A percentile compares a stretch with the other conserved stretches of the same genome.
These are phyloP conservation scores for Ophiocordyceps camponoti-leonardi DNA, from an alignment of 2,329 filamentous ascomycete species.

Conservation along the genomic window DNA sequence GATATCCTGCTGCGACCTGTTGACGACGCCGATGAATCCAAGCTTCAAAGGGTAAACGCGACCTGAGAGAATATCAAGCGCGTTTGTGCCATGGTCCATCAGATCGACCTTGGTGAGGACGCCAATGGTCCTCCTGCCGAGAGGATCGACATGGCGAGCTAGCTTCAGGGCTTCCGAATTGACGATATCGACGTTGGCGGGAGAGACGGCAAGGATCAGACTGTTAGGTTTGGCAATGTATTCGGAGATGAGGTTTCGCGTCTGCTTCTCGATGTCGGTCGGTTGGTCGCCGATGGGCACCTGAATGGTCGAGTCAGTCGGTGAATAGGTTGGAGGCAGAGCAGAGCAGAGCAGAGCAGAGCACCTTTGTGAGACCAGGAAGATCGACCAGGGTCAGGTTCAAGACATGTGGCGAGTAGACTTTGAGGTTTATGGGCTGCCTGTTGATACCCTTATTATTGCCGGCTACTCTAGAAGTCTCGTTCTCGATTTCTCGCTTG, in stretches of 20 bases:
- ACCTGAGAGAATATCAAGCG: constrained; percentile 91
- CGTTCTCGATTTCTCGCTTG: constrained; percentile 90
- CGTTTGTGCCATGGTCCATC: constrained; percentile 98
- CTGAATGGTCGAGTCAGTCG: constrained; percentile 20
- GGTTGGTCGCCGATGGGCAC: constrained; percentile 97
- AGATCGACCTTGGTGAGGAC: constrained; percentile 93
- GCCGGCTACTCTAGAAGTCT: constrained; percentile 80
- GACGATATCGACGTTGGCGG: constrained; percentile 93
- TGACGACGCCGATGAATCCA: constrained; percentile 95
- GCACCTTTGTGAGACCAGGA: constrained; percentile 84
- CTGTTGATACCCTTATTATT: constrained; percentile 98
- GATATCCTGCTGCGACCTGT: constrained; percentile 95
- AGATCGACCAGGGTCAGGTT: constrained; percentile 93
- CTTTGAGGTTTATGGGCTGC: constrained; percentile 94
- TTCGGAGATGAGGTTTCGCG: constrained; percentile 85
- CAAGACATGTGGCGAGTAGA: constrained; percentile 92
- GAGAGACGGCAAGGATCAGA: constrained; percentile 90
- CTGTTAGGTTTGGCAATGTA: constrained; percentile 99
- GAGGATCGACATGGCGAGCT: constrained; percentile 87
- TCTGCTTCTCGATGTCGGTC: constrained; percentile 96
- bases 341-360: background rate
- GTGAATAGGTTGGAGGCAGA: background rate
- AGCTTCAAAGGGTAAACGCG: constrained; percentile 93
- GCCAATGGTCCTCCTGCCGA: constrained; percentile 87
- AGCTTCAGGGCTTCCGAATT: constrained; percentile 97